Evolutionary conservation across 1,139 yeast genomes (phyloP), one percentile per base, ranked within the genome.

Genomic region (Zygotorulaspora mrakii): DNA sequence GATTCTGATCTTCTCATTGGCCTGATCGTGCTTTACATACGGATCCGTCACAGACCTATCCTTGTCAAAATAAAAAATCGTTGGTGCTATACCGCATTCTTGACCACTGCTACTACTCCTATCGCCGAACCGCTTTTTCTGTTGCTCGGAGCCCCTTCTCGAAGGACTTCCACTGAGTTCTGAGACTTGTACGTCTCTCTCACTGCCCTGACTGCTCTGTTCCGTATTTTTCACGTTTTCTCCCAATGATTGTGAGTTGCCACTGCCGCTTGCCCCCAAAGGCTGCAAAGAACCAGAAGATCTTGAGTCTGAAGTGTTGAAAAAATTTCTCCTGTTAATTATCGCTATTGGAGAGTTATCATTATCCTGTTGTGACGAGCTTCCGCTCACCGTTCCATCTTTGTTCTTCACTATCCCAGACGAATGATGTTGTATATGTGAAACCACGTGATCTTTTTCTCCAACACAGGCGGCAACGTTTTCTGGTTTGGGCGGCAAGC

Each of bases 21-120:
- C 31, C 28, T 38, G 41, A 17, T 43, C 46, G 33, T 35, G 43
- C 17, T 41, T 39, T 10, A 49, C 52, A 23, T 49, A 42, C n/a
- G 57, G 57, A 33, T 54, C 58, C 10, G 53, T 52, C 5, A 46
- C 46, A 13, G 48, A 39, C 14, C 49, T 49, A 21, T 47, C 47
- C 37, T 39, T 47, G 25, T 52, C 49, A 39, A 53, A 53, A 41
- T 48, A 48, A 25, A 54, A 43, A 23, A 50, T 48, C 28, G 46
- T 48, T n/a, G 57, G 58, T 3, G 56, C 53, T 32, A 53, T 40
- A n/a, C 52, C 49, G 25, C 38, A 33, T 14, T 45, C 31, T 3
- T 35, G 18, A 23, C 35, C 25, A 12, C 43, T 20, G 23, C 31
- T 35, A 18, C 34, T 29, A 8, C 30, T 32, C 17, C 37, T 12